Percentiles rank a stretch among this genome's conserved stretches.
Conservation (phyloP, 208 protist genomes). For the Wallacemonas sp. region DNA sequence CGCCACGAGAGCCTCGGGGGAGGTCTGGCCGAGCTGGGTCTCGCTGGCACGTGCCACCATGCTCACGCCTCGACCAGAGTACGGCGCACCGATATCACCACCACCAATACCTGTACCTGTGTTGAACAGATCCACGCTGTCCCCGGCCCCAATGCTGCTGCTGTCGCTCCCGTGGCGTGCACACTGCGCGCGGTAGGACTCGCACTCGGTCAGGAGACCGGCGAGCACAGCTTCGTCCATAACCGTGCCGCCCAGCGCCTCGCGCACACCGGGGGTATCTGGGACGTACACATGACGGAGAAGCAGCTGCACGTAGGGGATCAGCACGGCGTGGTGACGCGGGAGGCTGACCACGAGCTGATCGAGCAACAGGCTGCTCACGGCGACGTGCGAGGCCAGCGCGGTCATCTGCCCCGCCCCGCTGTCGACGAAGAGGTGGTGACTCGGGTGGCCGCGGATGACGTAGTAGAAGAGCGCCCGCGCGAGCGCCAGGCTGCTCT, state of each 20-base stretch:
- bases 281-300: slow-evolving; percentile 73
- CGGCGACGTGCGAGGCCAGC: slow-evolving; percentile 50
- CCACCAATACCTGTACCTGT: not conserved
- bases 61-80: not conserved
- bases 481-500: slow-evolving; percentile 17
- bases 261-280: slow-evolving; percentile 37
- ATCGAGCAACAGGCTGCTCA: slow-evolving; percentile 61
- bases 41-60: not conserved
- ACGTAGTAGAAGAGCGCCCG: slow-evolving; percentile 17
- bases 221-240: slow-evolving; percentile 30
- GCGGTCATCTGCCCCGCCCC: slow-evolving; percentile 30
- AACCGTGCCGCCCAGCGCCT: slow-evolving; percentile 28
- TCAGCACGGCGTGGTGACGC: slow-evolving; percentile 55
- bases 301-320: slow-evolving; percentile 60
- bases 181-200: not conserved
- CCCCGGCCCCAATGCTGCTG: too few relatives aligned
- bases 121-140: too few relatives aligned
- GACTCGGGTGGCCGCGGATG: slow-evolving; percentile 13
- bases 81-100: not conserved
- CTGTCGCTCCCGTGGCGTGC: not conserved
- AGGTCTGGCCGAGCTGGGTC: not conserved
- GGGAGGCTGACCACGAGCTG: slow-evolving; percentile 47
- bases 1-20: slow-evolving; percentile 12
- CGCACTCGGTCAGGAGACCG: not conserved
- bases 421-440: slow-evolving; percentile 13